Evolutionary conservation across 2,329 filamentous ascomycete genomes (phyloP).

Genomic region (Cryphonectria nitschkei): DNA sequence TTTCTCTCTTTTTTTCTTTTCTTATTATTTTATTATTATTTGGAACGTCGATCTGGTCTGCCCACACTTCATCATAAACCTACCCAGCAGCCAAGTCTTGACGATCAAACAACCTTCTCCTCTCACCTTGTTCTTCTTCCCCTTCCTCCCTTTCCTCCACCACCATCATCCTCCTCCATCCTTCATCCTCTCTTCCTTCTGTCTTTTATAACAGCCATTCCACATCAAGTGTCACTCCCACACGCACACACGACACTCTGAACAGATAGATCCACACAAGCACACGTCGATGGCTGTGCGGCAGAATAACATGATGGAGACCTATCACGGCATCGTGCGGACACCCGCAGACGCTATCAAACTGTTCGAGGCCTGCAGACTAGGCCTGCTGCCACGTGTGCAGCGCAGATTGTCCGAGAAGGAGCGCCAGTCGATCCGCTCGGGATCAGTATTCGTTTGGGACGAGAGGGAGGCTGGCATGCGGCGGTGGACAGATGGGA

Average conservation of each 20-base stretch:
- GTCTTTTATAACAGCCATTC: neutral
- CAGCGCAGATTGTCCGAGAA: slow-evolving; percentile 94
- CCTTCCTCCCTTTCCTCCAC: neutral
- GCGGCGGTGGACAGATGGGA: slow-evolving; percentile 97
- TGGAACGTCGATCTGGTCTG: slow-evolving; percentile 21
- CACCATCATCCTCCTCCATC: neutral
- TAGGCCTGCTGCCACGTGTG: slow-evolving; percentile 87
- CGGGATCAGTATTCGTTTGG: slow-evolving; percentile 99
- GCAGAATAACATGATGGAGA: slow-evolving; percentile 74
- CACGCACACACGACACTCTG: neutral
- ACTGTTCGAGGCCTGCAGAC: slow-evolving; percentile 93
- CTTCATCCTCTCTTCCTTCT: slow-evolving; percentile 7
- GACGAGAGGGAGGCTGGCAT: slow-evolving; percentile 98
- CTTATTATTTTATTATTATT: slow-evolving; percentile 17
- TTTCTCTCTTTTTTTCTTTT: slow-evolving; percentile 18
- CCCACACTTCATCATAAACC: slow-evolving; percentile 9
- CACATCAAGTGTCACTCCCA: neutral
- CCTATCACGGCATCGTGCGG: slow-evolving; percentile 91
- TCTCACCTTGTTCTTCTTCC: neutral
- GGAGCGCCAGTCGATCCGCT: slow-evolving; percentile 93
- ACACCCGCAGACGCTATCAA: slow-evolving; percentile 97
- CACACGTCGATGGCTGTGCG: slow-evolving; percentile 25
- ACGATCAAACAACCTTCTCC: slow-evolving; percentile 14
- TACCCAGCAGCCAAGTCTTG: slow-evolving; percentile 9
- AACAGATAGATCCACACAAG: neutral